Conservation (phyloP, 768 basidiomycete genomes). For the Lenzites betulinus region DNA sequence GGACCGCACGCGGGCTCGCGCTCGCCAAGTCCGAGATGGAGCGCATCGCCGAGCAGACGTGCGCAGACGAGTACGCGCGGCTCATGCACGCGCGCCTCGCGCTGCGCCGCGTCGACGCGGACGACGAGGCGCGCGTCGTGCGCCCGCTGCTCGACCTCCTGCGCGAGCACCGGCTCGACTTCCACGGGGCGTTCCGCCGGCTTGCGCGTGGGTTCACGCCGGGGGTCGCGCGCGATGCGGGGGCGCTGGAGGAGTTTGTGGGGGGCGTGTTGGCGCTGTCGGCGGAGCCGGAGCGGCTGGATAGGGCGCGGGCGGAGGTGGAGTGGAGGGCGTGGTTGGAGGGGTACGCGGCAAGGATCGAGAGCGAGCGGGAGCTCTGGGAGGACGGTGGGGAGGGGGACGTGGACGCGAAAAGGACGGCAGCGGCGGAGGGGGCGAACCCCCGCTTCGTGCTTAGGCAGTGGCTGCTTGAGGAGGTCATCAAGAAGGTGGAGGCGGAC, state of each 20-base stretch:
- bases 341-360: slow-evolving; percentile 59
- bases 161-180: slow-evolving; percentile 78
- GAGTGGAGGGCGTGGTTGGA: slow-evolving; percentile 68
- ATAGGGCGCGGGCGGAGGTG: slow-evolving; percentile 45
- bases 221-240: slow-evolving; percentile 15
- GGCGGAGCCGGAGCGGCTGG: slow-evolving; percentile 47
- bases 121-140: slow-evolving; percentile 63
- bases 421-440: slow-evolving; percentile 62
- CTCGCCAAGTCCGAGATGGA: slow-evolving; percentile 62
- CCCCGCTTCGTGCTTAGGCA: slow-evolving; percentile 93
- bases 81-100: slow-evolving; percentile 85
- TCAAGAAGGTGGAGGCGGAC: slow-evolving; percentile 71
- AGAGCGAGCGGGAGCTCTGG: slow-evolving; percentile 54
- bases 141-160: slow-evolving; percentile 76
- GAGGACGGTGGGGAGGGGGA: slow-evolving; percentile 29
- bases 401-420: slow-evolving; percentile 48
- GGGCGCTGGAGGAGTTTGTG: slow-evolving; percentile 45
- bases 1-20: slow-evolving; percentile 59
- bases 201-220: slow-evolving; percentile 63
- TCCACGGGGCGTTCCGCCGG: slow-evolving; percentile 80
- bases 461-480: slow-evolving; percentile 95
- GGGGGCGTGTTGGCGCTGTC: slow-evolving; percentile 47
- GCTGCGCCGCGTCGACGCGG: slow-evolving; percentile 52
- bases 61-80: slow-evolving; percentile 61
- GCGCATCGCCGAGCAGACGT: slow-evolving; percentile 56